Percentiles rank a stretch among this genome's conserved stretches.
phyloP scores from a whole-genome alignment of 306 rosid species.

The Castanea mollissima region DNA sequence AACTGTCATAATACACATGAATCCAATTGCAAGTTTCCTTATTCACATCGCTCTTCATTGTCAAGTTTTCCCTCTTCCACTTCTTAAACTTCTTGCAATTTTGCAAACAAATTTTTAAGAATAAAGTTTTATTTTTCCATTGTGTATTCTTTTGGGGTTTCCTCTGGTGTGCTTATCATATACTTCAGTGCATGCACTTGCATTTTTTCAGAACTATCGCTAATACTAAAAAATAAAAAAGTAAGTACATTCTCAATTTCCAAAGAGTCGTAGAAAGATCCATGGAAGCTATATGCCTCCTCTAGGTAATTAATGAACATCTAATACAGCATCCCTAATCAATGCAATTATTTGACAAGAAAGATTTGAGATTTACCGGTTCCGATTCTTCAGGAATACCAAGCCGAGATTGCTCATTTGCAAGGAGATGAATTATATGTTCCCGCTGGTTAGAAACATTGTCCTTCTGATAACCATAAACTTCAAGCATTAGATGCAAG shows the following conservation, averaged over 20 bases:
- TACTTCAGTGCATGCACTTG: not conserved
- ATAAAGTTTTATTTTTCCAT: not conserved
- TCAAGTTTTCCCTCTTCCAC: not conserved
- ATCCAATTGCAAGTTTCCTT: not conserved
- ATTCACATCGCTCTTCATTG: not conserved
- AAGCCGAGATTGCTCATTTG: conserved; percentile 88
- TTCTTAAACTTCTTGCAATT: not conserved
- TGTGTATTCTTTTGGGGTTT: not conserved
- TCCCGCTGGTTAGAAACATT: conserved; percentile 89
- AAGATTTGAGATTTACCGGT: conserved; percentile 54
- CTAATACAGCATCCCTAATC: not conserved
- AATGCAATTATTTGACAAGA: not conserved
- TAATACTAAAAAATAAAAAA: not conserved
- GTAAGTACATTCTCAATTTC: not conserved
- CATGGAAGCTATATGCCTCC: not conserved
- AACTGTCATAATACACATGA: no score
- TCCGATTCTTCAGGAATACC: conserved; percentile 63
- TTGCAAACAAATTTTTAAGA: not conserved
- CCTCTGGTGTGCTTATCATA: not conserved
- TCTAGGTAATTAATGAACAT: not conserved
- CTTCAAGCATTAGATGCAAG: conserved; percentile 12
- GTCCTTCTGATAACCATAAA: conserved; percentile 67
- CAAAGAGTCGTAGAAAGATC: not conserved
- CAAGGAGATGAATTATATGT: conserved; percentile 82
- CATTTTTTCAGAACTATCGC: not conserved